Conservation (phyloP, 805 yeast species). For the Ogataea thermomethanolica region DNA sequence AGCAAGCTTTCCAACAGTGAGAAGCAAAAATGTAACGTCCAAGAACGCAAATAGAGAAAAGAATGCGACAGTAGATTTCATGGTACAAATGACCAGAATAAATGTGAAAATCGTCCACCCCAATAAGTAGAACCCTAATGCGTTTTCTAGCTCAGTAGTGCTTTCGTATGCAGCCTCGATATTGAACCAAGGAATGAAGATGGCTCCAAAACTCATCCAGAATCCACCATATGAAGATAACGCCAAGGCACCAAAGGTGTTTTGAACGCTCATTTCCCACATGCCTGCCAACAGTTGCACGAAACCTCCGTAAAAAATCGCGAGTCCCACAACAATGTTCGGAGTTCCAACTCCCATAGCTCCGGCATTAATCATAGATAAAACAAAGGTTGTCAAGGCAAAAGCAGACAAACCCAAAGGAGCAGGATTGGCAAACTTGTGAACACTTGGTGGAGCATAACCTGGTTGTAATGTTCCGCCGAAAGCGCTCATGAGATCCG, state of each 20-base stretch:
- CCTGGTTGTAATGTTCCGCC: slow-evolving; percentile 86
- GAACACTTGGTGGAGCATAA: slow-evolving; percentile 50
- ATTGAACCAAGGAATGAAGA: slow-evolving; percentile 55
- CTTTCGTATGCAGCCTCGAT: slow-evolving; percentile 48
- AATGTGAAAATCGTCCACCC: slow-evolving; percentile 68
- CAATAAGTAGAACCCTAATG: slow-evolving; percentile 53
- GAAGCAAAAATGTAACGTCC: slow-evolving; percentile 50
- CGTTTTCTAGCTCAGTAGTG: slow-evolving; percentile 44
- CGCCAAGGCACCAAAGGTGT: slow-evolving; percentile 72
- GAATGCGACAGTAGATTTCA: slow-evolving; percentile 53
- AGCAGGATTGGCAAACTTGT: slow-evolving; percentile 69
- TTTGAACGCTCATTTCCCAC: slow-evolving; percentile 73
- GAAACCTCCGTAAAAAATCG: slow-evolving; percentile 70
- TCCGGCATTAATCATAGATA: slow-evolving; percentile 58
- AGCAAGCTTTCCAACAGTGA: slow-evolving; percentile 51
- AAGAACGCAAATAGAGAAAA: slow-evolving; percentile 51
- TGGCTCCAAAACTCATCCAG: slow-evolving; percentile 74
- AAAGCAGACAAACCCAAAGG: slow-evolving; percentile 73
- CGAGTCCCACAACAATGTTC: slow-evolving; percentile 60
- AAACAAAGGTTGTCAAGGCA: slow-evolving; percentile 64
- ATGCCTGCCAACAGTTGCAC: slow-evolving; percentile 71
- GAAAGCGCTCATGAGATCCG: slow-evolving; percentile 61
- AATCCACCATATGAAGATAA: slow-evolving; percentile 64
- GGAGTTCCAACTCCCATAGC: slow-evolving; percentile 66
- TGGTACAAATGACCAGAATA: slow-evolving; percentile 52